Evolutionary conservation across 495 filamentous ascomycete species (phyloP), one percentile per base, ranked within the genome.

Genomic region (Copromyces sp.): DNA sequence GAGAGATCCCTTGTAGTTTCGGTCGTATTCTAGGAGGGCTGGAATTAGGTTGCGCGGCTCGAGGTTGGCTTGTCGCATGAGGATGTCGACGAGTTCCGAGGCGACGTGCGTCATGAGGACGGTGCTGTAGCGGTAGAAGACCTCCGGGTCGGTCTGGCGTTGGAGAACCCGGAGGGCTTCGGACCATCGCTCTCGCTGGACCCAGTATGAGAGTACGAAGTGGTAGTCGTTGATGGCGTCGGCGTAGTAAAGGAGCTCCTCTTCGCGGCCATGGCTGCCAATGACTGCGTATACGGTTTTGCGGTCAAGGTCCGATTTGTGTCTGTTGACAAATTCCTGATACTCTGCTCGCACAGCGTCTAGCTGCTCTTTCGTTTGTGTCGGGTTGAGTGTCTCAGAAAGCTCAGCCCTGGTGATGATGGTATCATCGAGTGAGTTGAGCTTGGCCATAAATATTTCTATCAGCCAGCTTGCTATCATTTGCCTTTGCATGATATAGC

Each of bases 381-480:
- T 87, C 0, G 89, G 85, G 74, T 88, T 92, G 24, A 89, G 84
- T 32, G 87, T 89, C 73, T 92, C 91, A 4, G 89, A 88, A 44
- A 97, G 82, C 75, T 97, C 93, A 1, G 93, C 93, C 75, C 94
- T 92, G 0, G 96, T 97, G 42, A 93, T 90, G 69, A 98, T 93
- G 16, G 93, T 93, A 79, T 99, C 95, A 78, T 98, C 96, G 0
- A 99, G 89, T 4, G 91, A 90, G 77, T 98, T 98, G 39, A 98
- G 85, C 81, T 97, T 98, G 3, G 93, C 92, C 95, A 99, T 99
- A 81, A 95, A 98, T 8, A 97, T 86, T 75, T 99, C 95, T 20
- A 97, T 86, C 69, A 99, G 88, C 95, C 95, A 99, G 76, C 90
- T 94, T 35, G 95, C 92, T 71, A 98, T 90, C 94, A 99, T 97